These are phyloP conservation scores for Populus trichocarpa DNA, from an alignment of 441 rosid genomes.

Conservation along the genomic window DNA sequence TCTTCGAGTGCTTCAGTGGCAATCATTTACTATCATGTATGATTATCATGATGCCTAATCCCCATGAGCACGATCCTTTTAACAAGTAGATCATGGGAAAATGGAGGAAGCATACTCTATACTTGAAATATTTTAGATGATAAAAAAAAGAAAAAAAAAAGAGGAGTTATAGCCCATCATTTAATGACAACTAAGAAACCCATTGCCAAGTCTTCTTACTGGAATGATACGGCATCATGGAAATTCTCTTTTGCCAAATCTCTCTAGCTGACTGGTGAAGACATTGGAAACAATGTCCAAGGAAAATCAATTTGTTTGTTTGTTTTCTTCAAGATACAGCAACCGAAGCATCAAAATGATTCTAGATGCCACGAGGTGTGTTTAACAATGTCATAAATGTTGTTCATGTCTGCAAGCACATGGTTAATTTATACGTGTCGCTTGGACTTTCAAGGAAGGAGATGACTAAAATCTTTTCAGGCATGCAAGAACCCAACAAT, in stretches of 20 bases:
- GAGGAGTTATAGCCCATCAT: not conserved
- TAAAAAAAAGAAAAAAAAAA: not conserved
- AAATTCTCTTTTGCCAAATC: slow-evolving; percentile 1
- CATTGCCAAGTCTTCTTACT: slow-evolving; percentile 1
- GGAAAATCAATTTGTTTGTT: not conserved
- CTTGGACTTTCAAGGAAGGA: not conserved
- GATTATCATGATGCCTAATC: not conserved
- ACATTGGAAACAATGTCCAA: not conserved
- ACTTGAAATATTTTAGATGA: not conserved
- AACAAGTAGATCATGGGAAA: not conserved
- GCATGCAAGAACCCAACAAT: not conserved
- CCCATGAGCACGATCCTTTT: not conserved
- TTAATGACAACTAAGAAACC: not conserved
- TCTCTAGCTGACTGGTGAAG: not conserved
- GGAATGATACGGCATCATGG: slow-evolving; percentile 1
- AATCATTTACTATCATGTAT: not conserved
- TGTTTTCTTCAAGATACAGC: not conserved
- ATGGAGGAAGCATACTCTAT: not conserved
- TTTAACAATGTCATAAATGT: not conserved
- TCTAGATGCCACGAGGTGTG: not conserved
- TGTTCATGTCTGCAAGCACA: not conserved
- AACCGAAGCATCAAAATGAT: not conserved
- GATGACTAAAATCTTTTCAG: not conserved
- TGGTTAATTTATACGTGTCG: not conserved
- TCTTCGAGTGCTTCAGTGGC: slow-evolving; percentile 4